Base-by-base conservation (phyloP, 2,329 filamentous ascomycete genomes). In the Pestalotiopsis sp. region DNA sequence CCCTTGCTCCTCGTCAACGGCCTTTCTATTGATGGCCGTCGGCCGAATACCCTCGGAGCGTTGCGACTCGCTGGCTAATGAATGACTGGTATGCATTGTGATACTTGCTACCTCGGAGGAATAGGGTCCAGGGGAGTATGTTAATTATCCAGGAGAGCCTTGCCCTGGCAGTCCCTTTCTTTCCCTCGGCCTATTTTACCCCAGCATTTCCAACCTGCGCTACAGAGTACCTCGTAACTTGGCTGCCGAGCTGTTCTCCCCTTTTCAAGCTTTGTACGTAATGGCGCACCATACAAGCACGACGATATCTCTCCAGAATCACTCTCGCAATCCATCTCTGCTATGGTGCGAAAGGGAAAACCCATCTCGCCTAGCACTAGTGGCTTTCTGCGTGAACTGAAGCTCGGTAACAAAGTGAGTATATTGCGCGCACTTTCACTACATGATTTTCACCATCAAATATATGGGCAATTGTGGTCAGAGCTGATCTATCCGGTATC, bases 231-330 rank as follows among this genome's bases (percentile, higher is more conserved):
- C 45, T 17, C 45, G 7, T 52, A 52, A 9, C 4, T 52, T 52
- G 17, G 45, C 17, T 52, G 45, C 45, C 45, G 45, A 52, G 45
- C 45, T 52, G 59, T 20, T 40, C 31, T 40, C 25, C 36, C 31
- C 59, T 59, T 27, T 27, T 27, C 27, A 36, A 62, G 31, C 27
- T 62, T 62, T 62, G 59, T 62, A 40, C 59, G 59, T 62, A 62
- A 62, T 40, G 27, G n/a, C 31, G 14, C 13, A 62, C 59, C 14
- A 31, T 52, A 52, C 31, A 36, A 9, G 31, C 31, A 36, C 31
- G 45, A 20, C 45, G 45, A n/a, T 52, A 52, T 52, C 31, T 52
- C 45, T 52, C 45, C 25, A 36, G 17, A 7, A n/a, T 62, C 36
- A 20, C 14, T 38, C 31, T 36, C 59, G 59, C 59, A 62, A 40